Percentiles rank a stretch among this genome's conserved stretches.
phyloP scores from a whole-genome alignment of 2,329 filamentous ascomycete species.

The Lachnellula hyalina region DNA sequence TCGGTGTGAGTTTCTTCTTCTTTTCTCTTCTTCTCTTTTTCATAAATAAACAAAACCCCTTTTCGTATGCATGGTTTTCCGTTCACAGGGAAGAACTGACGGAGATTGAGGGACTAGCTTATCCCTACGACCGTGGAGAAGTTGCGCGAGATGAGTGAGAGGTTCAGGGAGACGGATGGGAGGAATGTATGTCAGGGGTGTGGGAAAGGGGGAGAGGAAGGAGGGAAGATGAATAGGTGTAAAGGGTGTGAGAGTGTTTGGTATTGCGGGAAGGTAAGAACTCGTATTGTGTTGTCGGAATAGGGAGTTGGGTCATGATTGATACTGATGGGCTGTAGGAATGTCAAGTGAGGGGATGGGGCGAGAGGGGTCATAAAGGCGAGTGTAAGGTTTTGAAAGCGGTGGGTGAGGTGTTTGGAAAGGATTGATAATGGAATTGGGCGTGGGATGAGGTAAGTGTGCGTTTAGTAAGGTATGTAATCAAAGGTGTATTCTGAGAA shows the following conservation, averaged over 20 bases:
- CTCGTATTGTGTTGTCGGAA: not conserved
- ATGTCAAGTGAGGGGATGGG: conserved; percentile 27
- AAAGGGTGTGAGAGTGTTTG: conserved; percentile 25
- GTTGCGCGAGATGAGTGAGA: conserved; percentile 15
- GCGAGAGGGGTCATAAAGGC: conserved; percentile 22
- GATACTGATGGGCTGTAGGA: conserved; percentile 12
- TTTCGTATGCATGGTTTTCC: too few relatives aligned
- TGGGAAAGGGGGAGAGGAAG: conserved; percentile 3
- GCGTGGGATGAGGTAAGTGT: not conserved
- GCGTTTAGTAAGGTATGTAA: too few relatives aligned
- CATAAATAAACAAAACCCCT: too few relatives aligned
- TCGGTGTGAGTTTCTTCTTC: conserved; percentile 4
- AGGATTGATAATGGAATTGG: not conserved
- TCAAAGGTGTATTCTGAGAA: too few relatives aligned
- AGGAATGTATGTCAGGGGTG: conserved; percentile 21
- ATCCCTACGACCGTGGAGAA: conserved; percentile 22
- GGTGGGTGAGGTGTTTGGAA: conserved; percentile 5
- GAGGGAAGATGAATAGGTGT: conserved; percentile 19
- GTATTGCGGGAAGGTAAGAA: conserved; percentile 29
- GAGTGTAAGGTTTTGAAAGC: conserved; percentile 26
- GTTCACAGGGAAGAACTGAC: not conserved
- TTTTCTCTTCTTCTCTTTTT: not conserved
- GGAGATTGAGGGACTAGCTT: conserved; percentile 13
- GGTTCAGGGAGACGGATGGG: not conserved
- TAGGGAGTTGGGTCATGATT: not conserved